Base-by-base conservation (phyloP, 2,329 filamentous ascomycete species). In the Colletotrichum lentis region DNA sequence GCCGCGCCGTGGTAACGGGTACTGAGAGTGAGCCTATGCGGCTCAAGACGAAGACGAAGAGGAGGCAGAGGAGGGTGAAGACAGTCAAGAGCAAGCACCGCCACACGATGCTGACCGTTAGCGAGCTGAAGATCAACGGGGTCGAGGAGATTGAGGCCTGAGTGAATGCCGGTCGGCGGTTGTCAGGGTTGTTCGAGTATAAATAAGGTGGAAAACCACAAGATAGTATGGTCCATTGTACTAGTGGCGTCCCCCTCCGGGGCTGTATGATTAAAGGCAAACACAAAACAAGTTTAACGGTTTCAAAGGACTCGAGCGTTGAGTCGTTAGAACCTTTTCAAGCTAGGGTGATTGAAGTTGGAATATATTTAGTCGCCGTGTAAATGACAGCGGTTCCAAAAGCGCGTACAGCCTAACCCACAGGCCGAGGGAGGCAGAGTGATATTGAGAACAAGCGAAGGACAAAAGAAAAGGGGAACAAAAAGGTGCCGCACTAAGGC, bases 51-150 rank as follows among this genome's bases (percentile, higher is more conserved):
- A 95, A 95, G 86, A 95, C 87, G 74, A 94, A 94, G 86, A 82
- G 89, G 83, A 91, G 88, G 75, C 91, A 91, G 78, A 83, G 92
- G 76, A 85, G 91, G 76, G 85, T 87, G 57, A 93, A 89, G 83
- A 88, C 86, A 67, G 91, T 96, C 11, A 90, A 86, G 82, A 97
- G 93, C 84, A 97, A 99, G 86, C 93, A 97, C 77, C 86, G 88
- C 75, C 97, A 91, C 79, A 99, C 96, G 3, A 87, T 97, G 24
- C 76, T 99, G 79, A 86, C 90, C 76, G 91, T 99, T 71, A 91
- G 91, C 76, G 92, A 98, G 80, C 77, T 98, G 71, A 90, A 86
- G 76, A 84, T 97, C 66, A 83, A 84, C 72, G 76, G 73, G 24
- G 70, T 77, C 56, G 81, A 80, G 56, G 80, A 83, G 58, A 74